Conservation (phyloP, 352 stramenopile genomes). For the Pythium dissimile region DNA sequence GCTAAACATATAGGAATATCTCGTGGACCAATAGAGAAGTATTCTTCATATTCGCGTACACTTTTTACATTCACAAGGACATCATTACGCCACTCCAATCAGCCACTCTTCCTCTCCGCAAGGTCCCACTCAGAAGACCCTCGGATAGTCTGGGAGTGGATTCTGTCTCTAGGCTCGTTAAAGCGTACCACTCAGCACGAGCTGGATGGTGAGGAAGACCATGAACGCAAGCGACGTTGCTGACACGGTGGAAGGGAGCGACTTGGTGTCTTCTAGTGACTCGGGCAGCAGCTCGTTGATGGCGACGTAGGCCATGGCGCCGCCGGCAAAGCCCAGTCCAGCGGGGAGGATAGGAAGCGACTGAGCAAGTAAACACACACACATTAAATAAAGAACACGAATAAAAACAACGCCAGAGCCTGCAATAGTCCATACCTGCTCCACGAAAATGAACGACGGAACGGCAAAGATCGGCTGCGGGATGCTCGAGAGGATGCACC, state of each 20-base stretch:
- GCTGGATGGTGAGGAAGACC: constrained; percentile 80
- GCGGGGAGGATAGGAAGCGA: constrained; percentile 95
- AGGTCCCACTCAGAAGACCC: constrained; percentile 24
- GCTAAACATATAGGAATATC: not conserved
- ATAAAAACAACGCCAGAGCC: not conserved
- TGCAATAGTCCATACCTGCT: constrained; percentile 30
- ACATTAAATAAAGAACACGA: too few relatives aligned
- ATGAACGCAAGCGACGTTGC: constrained; percentile 74
- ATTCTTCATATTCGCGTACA: too few relatives aligned
- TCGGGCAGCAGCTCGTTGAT: constrained; percentile 81
- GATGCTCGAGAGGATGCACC: constrained; percentile 90
- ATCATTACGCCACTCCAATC: not conserved
- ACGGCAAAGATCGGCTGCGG: constrained; percentile 98
- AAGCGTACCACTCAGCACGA: constrained; percentile 60
- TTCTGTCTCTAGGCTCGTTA: constrained; percentile 7
- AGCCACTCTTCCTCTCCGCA: not conserved
- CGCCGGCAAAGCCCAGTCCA: constrained; percentile 95
- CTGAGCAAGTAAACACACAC: too few relatives aligned
- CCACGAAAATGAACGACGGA: constrained; percentile 91
- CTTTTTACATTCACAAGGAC: too few relatives aligned
- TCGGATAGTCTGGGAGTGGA: not conserved
- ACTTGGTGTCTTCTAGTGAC: constrained; percentile 85
- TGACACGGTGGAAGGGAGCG: constrained; percentile 56
- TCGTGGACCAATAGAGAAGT: constrained; percentile 6
- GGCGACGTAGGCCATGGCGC: constrained; percentile 96